Conservation (phyloP, 2,329 filamentous ascomycete genomes). For the Cladosporium sp. region DNA sequence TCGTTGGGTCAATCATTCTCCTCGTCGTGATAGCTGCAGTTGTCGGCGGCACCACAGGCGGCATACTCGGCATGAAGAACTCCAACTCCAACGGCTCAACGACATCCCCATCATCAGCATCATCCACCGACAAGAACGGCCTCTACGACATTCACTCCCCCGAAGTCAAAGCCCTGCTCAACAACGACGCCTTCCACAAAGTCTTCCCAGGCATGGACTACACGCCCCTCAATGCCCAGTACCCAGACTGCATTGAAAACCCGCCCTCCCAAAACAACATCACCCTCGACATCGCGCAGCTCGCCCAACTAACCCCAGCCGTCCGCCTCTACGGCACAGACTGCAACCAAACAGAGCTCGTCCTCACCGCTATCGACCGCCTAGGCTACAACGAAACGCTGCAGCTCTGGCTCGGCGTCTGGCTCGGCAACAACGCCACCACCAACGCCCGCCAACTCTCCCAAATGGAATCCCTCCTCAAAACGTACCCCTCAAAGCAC, state of each 20-base stretch:
- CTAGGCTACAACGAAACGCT: constrained; percentile 69
- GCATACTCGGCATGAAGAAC: constrained; percentile 60
- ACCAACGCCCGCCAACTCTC: constrained; percentile 79
- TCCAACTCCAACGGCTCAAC: constrained; percentile 25
- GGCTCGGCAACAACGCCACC: constrained; percentile 80
- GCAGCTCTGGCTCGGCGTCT: constrained; percentile 93
- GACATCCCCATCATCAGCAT: constrained; percentile 26
- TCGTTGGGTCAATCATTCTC: constrained; percentile 64
- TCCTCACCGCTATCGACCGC: constrained; percentile 75
- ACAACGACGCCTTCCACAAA: constrained; percentile 80
- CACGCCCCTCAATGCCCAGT: constrained; percentile 87
- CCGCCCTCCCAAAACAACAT: constrained; percentile 92
- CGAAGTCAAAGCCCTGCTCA: constrained; percentile 79
- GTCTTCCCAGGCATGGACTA: constrained; percentile 97
- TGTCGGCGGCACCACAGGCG: constrained; percentile 72
- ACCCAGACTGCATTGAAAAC: constrained; percentile 74
- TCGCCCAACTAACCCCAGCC: constrained; percentile 85
- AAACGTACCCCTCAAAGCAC: constrained; percentile 56
- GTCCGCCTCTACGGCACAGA: constrained; percentile 92
- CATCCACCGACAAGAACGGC: constrained; percentile 53
- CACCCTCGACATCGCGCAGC: constrained; percentile 84
- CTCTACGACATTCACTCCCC: constrained; percentile 66
- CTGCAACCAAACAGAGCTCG: constrained; percentile 96
- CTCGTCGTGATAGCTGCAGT: constrained; percentile 70
- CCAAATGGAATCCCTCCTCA: constrained; percentile 82